Conservation (phyloP, 2,329 filamentous ascomycete genomes). For the Penicillium nordicum region DNA sequence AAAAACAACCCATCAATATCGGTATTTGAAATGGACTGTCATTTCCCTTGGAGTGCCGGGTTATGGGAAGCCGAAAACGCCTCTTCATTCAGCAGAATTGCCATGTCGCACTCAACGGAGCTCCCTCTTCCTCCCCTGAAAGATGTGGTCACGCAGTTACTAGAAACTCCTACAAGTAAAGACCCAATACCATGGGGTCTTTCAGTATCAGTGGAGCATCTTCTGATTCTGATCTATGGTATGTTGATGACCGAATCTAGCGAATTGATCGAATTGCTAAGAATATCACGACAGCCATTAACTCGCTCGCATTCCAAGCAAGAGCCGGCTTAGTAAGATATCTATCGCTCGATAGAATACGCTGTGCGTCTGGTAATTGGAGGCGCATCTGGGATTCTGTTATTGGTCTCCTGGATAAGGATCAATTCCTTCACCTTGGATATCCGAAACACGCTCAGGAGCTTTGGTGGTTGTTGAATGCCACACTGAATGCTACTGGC, state of each 20-base stretch:
- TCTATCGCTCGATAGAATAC: constrained; percentile 25
- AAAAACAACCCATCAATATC: constrained; percentile 31
- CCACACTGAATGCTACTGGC: constrained; percentile 22
- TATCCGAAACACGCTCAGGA: constrained; percentile 35
- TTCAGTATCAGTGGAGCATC: constrained; percentile 29
- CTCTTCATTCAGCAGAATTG: constrained; percentile 22
- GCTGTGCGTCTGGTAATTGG: constrained; percentile 28
- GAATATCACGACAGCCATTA: constrained; percentile 21
- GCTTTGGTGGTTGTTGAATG: constrained; percentile 31
- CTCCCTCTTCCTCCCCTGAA: constrained; percentile 23
- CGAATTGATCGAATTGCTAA: background rate
- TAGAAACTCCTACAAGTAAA: constrained; percentile 18
- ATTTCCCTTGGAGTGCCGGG: constrained; percentile 30
- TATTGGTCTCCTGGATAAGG: constrained; percentile 13
- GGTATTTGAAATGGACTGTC: constrained; percentile 31
- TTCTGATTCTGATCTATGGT: constrained; percentile 34
- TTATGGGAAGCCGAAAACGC: constrained; percentile 31
- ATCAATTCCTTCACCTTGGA: constrained; percentile 26
- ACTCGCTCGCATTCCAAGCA: constrained; percentile 30
- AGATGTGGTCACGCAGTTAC: constrained; percentile 23
- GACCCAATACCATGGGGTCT: constrained; percentile 21
- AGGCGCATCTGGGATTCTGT: constrained; percentile 28
- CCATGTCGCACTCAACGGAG: constrained; percentile 5
- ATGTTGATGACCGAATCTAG: background rate
- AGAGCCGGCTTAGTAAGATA: constrained; percentile 27